phyloP scores from a whole-genome alignment of 768 basidiomycete species.

The Mycena belliarum region DNA sequence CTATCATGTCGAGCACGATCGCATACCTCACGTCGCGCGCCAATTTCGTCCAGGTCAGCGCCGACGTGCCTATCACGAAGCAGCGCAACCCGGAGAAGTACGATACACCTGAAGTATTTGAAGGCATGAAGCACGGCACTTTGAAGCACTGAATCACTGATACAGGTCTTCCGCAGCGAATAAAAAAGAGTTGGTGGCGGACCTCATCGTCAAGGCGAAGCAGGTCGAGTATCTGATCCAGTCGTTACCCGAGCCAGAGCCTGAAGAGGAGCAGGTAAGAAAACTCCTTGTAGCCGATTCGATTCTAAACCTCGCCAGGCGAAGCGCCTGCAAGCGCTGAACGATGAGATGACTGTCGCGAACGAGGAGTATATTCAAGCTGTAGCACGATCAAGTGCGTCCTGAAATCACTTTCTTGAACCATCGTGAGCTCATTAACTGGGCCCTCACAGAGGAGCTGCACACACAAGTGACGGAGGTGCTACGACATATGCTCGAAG shows the following conservation, averaged over 20 bases:
- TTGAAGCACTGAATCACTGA: neutral
- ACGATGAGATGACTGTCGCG: conserved; percentile 68
- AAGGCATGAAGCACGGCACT: conserved; percentile 58
- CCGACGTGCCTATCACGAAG: conserved; percentile 81
- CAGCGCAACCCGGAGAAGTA: conserved; percentile 69
- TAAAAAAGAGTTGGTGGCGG: conserved; percentile 80
- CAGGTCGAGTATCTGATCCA: neutral
- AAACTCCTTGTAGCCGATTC: no score
- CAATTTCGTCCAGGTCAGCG: conserved; percentile 76
- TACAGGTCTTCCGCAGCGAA: conserved; percentile 59
- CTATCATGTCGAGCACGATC: conserved; percentile 84
- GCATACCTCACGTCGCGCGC: conserved; percentile 76
- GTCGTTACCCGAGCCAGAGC: conserved; percentile 75
- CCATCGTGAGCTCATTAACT: neutral
- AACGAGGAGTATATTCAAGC: conserved; percentile 78
- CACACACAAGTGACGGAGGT: conserved; percentile 62
- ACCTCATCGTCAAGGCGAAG: conserved; percentile 52
- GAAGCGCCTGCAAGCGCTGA: conserved; percentile 62
- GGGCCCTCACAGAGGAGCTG: conserved; percentile 48
- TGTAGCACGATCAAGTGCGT: conserved; percentile 76
- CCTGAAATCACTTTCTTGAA: no score
- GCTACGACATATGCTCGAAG: conserved; percentile 55
- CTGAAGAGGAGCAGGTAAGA: conserved; percentile 71
- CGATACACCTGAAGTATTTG: conserved; percentile 72
- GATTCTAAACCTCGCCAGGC: conserved; percentile 46